Base-by-base conservation (phyloP, 2,329 filamentous ascomycete species). In the Dactylellina sp. region DNA sequence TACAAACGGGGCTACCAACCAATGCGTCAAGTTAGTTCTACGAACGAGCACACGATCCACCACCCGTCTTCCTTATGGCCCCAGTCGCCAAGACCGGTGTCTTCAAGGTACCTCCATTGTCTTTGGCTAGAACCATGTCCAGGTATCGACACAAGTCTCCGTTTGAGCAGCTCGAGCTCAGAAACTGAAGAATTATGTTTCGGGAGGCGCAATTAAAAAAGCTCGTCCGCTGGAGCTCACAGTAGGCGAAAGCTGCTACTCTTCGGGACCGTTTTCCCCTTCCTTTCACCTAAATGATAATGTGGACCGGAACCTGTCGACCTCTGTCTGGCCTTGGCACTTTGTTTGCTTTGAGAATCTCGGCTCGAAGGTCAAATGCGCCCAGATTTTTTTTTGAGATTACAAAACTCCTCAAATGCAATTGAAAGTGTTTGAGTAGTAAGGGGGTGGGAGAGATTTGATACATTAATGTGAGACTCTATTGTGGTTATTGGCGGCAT, bases 101-200 rank as follows among this genome's bases (percentile, higher is more conserved):
- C 18, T 50, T 62, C 57, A 62, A 52, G 57, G 44, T 32, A 28
- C 40, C 28, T 32, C 39, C 14, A 56, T 37, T 72, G 61, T 72
- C 60, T 61, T 28, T 60, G 50, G 40, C 68, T 59, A 60, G 68
- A 72, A 72, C 64, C 46, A 63, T 16, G 49, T 42, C 50, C 63
- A 57, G 66, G 57, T 63, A n/a, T 37, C 28, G 42, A 44, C 39
- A 74, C 70, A 74, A 74, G 70, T 74, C 70, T 66, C 70, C 70
- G 70, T 56, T 74, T 64, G 39, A 72, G 66, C 37, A 72, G 59
- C 46, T 71, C 39, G 60, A 65, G 60, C 52, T 60, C 52, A 57
- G 50, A 56, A 52, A 32, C 39, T 28, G 18, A n/a, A 25, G n/a
- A 40, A 14, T 14, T 55, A 7, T 55, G n/a, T 40, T 37, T 50